phyloP scores from a whole-genome alignment of 1,284 basidiomycete genomes.

The Apiotrichum sp. region DNA sequence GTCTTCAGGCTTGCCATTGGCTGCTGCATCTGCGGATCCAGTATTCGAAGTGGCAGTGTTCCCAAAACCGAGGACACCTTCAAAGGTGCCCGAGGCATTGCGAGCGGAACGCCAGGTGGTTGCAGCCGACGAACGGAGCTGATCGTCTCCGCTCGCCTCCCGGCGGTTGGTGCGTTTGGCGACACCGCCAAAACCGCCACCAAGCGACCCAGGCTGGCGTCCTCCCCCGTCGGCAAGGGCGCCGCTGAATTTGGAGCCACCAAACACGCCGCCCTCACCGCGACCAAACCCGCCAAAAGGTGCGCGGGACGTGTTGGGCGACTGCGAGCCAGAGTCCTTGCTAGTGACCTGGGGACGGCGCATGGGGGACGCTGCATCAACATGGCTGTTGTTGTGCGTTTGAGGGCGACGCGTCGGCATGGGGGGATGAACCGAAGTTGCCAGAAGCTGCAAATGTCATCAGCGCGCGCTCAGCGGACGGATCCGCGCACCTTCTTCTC shows the following conservation, averaged over 20 bases:
- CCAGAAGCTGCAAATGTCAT: slow-evolving; percentile 24
- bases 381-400: slow-evolving; percentile 3
- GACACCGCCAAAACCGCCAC: slow-evolving; percentile 43
- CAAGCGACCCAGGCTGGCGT: slow-evolving; percentile 32
- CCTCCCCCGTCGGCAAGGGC: slow-evolving; percentile 20
- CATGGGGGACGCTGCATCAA: slow-evolving; percentile 2
- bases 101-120: slow-evolving; percentile 39
- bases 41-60: slow-evolving; percentile 5
- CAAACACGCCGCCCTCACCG: slow-evolving; percentile 38
- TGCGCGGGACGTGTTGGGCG: slow-evolving; percentile 15
- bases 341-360: slow-evolving; percentile 2
- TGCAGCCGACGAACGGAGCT: slow-evolving; percentile 17
- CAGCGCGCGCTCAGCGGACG: not conserved
- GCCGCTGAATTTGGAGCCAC: slow-evolving; percentile 31
- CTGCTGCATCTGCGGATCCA: not conserved
- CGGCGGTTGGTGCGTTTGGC: slow-evolving; percentile 22
- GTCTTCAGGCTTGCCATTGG: slow-evolving; percentile 29
- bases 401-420: slow-evolving; percentile 25
- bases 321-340: slow-evolving; percentile 10
- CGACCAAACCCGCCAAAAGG: slow-evolving; percentile 38
- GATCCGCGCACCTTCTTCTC: slow-evolving; percentile 69
- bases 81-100: slow-evolving; percentile 40
- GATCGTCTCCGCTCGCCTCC: slow-evolving; percentile 1
- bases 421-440: slow-evolving; percentile 35
- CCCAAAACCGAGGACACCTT: slow-evolving; percentile 45